Conservation (phyloP, 345 rosid genomes). For the Hypericum perforatum region DNA sequence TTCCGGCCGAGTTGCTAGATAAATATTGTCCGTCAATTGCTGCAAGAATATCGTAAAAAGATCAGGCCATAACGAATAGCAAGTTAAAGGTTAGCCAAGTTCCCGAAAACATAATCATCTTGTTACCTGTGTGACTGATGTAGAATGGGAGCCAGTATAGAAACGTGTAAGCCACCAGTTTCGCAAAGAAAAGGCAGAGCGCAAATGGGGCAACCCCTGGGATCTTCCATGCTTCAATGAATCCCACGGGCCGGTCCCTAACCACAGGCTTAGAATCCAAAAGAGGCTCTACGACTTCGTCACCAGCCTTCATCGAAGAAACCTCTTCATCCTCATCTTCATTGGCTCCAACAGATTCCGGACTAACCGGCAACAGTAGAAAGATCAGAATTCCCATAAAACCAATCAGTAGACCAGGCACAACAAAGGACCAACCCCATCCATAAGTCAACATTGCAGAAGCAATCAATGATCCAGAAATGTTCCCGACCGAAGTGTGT, state of each 20-base stretch:
- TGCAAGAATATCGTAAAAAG: constrained; percentile 16
- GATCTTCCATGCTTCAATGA: constrained; percentile 87
- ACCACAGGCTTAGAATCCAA: constrained; percentile 30
- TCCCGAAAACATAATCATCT: background rate
- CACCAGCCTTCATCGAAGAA: constrained; percentile 42
- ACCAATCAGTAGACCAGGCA: constrained; percentile 59
- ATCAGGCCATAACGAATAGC: background rate
- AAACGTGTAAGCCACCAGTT: constrained; percentile 91
- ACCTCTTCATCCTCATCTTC: constrained; percentile 36
- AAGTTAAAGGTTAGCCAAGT: background rate
- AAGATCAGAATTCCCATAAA: constrained; percentile 51
- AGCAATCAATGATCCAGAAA: constrained; percentile 72
- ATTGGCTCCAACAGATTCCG: constrained; percentile 60
- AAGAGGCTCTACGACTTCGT: constrained; percentile 38
- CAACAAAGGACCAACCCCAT: constrained; percentile 98
- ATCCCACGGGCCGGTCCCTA: constrained; percentile 61
- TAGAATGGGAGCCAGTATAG: constrained; percentile 99
- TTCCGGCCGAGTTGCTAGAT: constrained; percentile 64
- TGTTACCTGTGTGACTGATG: constrained; percentile 80
- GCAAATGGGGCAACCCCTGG: constrained; percentile 97
- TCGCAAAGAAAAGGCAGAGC: constrained; percentile 84
- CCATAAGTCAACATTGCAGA: constrained; percentile 61
- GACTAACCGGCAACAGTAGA: constrained; percentile 63
- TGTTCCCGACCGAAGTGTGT: constrained; percentile 87
- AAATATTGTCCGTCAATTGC: constrained; percentile 80